Evolutionary conservation across 192 early-diverging fungal species (phyloP).

Genomic region (Jimgerdemannia lactiflua): DNA sequence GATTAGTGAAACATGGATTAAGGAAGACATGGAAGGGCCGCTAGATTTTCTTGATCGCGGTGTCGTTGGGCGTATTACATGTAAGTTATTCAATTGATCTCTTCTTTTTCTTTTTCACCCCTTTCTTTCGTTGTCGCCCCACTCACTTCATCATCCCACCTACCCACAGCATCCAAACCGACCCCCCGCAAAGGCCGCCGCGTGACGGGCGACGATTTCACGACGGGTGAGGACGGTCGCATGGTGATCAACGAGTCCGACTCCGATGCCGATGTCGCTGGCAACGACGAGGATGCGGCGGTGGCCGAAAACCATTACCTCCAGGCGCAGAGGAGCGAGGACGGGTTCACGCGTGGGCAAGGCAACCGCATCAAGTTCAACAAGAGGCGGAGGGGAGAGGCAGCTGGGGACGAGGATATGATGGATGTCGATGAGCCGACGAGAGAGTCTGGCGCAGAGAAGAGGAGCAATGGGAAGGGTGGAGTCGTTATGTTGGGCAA

Average conservation of each 20-base stretch:
- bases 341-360: slow-evolving; percentile 81
- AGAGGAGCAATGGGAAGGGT: slow-evolving; percentile 19
- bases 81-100: neutral
- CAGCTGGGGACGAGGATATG: slow-evolving; percentile 54
- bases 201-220: slow-evolving; percentile 39
- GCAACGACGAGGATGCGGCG: slow-evolving; percentile 39
- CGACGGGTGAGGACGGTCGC: slow-evolving; percentile 71
- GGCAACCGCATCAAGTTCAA: slow-evolving; percentile 89
- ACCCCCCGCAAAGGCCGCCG: slow-evolving; percentile 11
- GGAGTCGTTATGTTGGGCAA: slow-evolving; percentile 49
- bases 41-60: slow-evolving; percentile 90
- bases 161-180: slow-evolving; percentile 24
- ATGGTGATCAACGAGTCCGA: slow-evolving; percentile 79
- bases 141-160: neutral
- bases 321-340: slow-evolving; percentile 73
- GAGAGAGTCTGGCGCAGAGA: slow-evolving; percentile 35
- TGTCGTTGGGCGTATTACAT: slow-evolving; percentile 56
- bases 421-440: slow-evolving; percentile 66
- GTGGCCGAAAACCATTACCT: slow-evolving; percentile 82
- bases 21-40: slow-evolving; percentile 63
- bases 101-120: neutral
- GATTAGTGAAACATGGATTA: neutral
- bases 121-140: neutral
- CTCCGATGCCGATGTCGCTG: slow-evolving; percentile 23
- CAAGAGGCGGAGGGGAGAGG: slow-evolving; percentile 61